Percentiles rank a stretch among this genome's conserved stretches.
phyloP scores from a whole-genome alignment of 805 yeast species.

The Pichia gijzeniarum region DNA sequence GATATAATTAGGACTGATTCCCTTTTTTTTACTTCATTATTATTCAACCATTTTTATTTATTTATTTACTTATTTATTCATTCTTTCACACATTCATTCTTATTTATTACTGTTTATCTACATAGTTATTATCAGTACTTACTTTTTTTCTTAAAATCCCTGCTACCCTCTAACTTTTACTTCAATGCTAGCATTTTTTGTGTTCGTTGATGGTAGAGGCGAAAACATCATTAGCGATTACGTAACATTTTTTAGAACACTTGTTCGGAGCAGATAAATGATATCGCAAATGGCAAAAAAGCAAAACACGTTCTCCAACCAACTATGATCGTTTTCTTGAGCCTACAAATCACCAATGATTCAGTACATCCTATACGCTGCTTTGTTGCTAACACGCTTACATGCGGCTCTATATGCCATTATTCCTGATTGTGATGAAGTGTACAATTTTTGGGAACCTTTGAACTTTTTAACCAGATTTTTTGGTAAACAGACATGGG shows the following conservation, averaged over 20 bases:
- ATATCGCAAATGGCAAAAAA: not conserved
- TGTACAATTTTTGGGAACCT: slow-evolving; percentile 93
- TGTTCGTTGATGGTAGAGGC: no score
- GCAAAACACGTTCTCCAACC: no score
- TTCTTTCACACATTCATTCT: not conserved
- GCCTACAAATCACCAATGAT: not conserved
- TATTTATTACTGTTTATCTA: no score
- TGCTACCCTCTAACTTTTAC: no score
- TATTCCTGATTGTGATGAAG: slow-evolving; percentile 89
- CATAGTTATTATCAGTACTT: no score
- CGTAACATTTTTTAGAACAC: no score
- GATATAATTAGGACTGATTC: slow-evolving; percentile 14
- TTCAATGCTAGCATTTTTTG: no score
- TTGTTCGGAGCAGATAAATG: no score
- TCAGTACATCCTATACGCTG: slow-evolving; percentile 3
- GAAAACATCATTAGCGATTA: no score
- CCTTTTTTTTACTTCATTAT: not conserved
- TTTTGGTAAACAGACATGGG: slow-evolving; percentile 95
- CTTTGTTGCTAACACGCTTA: slow-evolving; percentile 12
- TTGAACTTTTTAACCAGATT: slow-evolving; percentile 68
- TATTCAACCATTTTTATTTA: not conserved
- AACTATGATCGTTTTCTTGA: not conserved
- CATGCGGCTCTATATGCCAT: slow-evolving; percentile 47
- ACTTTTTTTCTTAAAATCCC: no score
- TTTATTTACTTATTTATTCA: not conserved